Base-by-base conservation (phyloP, 2,329 filamentous ascomycete species). In the Fusarium haematococcum region DNA sequence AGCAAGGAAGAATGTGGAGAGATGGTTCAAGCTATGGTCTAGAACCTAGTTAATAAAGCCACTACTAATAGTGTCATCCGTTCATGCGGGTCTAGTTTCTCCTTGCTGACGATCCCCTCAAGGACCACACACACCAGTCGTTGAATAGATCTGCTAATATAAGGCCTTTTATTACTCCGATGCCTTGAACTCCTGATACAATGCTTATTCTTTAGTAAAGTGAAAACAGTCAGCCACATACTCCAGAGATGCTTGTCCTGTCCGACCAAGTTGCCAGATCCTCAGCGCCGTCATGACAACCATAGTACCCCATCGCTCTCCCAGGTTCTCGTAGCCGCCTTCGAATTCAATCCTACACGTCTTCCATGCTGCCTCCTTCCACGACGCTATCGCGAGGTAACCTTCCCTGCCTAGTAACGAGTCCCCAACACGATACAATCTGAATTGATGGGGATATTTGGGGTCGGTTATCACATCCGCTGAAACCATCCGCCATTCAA, bases 361-460 rank as follows among this genome's bases (percentile, higher is more conserved):
- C 37, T 74, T 74, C 71, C 71, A 74, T 27, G 71, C 71, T 16
- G 71, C 71, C 2, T 74, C 71, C 39, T 74, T 74, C 71, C 71
- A 74, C 5, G 71, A 74, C 14, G 68, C 71, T 50, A 60, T 75
- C 2, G 71, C 71, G 14, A 74, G 68, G 16, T 72, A 67, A 20
- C 71, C 71, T 14, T n/a, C 27, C 20, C 11, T 8, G 13, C 37
- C 37, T 5, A 39, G n/a, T 32, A 27, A 41, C 5, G 39, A n/a
- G 4, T 75, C 71, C 14, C 68, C 71, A 45, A 68, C 62, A 20
- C 68, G 71, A 18, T 69, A 75, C n/a, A 74, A 69, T 58, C 74
- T 74, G 68, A 74, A 74, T 33, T 74, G 68, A 60, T 74, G 68
- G 2, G 64, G 68, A 20, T 74, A 74, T 43, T 74, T 74, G 30